phyloP scores from a whole-genome alignment of 2,329 filamentous ascomycete species.

The Cladosporium sp. region DNA sequence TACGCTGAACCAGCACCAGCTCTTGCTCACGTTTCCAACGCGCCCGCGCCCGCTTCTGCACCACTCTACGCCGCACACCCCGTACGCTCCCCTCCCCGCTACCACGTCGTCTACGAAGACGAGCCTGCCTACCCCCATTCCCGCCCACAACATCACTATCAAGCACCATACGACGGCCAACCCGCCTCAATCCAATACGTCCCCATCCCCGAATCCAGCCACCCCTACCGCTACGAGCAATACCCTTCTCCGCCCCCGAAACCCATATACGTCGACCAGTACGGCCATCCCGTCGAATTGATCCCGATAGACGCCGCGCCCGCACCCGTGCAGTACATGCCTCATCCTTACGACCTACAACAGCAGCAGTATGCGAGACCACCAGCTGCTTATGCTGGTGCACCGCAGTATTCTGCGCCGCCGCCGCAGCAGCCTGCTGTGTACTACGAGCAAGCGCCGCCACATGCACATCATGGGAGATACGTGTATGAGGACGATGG shows the following conservation, averaged over 20 bases:
- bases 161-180: constrained; percentile 20
- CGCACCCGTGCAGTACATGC: constrained; percentile 30
- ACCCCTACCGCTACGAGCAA: constrained; percentile 22
- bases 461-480: neutral
- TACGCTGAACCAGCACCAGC: constrained; percentile 28
- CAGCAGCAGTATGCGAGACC: constrained; percentile 18
- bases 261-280: constrained; percentile 37
- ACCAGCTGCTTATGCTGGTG: neutral
- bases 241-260: constrained; percentile 26
- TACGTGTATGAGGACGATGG: constrained; percentile 11
- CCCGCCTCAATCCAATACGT: constrained; percentile 28
- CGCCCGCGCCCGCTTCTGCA: constrained; percentile 27
- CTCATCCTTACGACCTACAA: constrained; percentile 31
- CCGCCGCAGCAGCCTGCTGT: neutral
- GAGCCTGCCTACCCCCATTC: constrained; percentile 24
- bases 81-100: constrained; percentile 25
- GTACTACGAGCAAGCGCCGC: neutral
- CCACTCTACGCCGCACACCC: constrained; percentile 22
- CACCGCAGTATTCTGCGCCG: neutral
- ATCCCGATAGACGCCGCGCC: constrained; percentile 31
- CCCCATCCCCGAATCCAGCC: constrained; percentile 22
- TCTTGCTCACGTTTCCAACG: constrained; percentile 20
- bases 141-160: constrained; percentile 21
- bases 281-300: constrained; percentile 33
- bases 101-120: constrained; percentile 29